A percentile compares a stretch with the other conserved stretches of the same genome.
phyloP scores from a whole-genome alignment of 352 stramenopile species.

The Phytophthora quininea region DNA sequence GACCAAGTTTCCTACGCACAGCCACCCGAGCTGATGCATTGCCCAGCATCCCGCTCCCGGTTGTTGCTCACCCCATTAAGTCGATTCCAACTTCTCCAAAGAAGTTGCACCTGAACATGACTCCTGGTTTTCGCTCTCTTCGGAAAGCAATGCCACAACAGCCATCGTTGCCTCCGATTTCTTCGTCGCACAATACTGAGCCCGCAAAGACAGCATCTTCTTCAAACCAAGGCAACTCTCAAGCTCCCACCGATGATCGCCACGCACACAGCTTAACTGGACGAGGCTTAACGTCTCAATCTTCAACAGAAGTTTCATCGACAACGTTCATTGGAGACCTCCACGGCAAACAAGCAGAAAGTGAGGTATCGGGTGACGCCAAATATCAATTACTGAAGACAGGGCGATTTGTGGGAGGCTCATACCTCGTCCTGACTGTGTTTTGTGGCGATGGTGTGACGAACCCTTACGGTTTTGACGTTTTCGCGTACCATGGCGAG shows the following conservation, averaged over 20 bases:
- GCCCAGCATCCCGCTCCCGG: constrained; percentile 31
- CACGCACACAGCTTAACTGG: constrained; percentile 9
- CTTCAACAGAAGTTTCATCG: constrained; percentile 14
- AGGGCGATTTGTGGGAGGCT: constrained; percentile 65
- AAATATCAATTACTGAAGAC: constrained; percentile 74
- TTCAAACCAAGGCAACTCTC: constrained; percentile 12
- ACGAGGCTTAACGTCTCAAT: constrained; percentile 6
- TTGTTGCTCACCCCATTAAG: constrained; percentile 58
- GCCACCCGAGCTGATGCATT: constrained; percentile 20
- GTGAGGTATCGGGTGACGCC: constrained; percentile 25
- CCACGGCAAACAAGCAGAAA: constrained; percentile 23
- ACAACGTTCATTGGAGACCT: constrained; percentile 49
- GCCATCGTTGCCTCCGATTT: constrained; percentile 63
- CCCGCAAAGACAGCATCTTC: neutral
- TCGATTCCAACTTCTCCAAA: constrained; percentile 59
- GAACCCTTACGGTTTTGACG: constrained; percentile 78
- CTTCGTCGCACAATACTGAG: constrained; percentile 17
- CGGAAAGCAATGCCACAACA: constrained; percentile 73
- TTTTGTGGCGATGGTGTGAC: constrained; percentile 67
- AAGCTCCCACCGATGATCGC: constrained; percentile 1
- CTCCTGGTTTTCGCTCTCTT: constrained; percentile 65
- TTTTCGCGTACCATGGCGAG: constrained; percentile 58
- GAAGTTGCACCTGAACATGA: constrained; percentile 59
- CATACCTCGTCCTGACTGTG: constrained; percentile 71
- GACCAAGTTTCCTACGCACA: constrained; percentile 18